phyloP scores from a whole-genome alignment of 345 rosid genomes.

The Lumnitzera racemosa region DNA sequence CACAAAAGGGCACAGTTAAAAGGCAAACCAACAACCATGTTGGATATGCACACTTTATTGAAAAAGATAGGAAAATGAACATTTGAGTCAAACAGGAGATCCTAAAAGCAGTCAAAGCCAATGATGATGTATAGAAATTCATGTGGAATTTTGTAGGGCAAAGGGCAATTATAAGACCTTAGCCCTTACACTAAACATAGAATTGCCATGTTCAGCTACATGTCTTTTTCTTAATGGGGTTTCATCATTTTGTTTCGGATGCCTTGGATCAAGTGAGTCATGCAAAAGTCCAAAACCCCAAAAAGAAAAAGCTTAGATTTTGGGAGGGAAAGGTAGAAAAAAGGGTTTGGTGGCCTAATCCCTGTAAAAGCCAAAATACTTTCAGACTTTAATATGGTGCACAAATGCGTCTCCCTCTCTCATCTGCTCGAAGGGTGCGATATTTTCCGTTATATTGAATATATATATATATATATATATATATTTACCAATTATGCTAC shows the following conservation, averaged over 20 bases:
- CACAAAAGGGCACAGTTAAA: constrained; percentile 16
- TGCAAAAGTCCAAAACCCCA: constrained; percentile 30
- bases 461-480: neutral
- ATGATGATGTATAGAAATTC: constrained; percentile 65
- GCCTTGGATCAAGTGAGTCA: constrained; percentile 40
- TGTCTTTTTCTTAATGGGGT: constrained; percentile 14
- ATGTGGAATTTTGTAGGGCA: constrained; percentile 54
- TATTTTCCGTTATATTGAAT: constrained; percentile 6
- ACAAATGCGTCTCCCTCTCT: too few relatives aligned
- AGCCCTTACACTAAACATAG: constrained; percentile 4
- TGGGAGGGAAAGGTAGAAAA: neutral
- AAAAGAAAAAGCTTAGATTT: constrained; percentile 6
- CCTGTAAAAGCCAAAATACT: constrained; percentile 27
- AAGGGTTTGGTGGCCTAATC: constrained; percentile 35
- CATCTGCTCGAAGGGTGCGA: neutral
- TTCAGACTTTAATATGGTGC: constrained; percentile 8
- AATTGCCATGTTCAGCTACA: neutral
- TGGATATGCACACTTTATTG: constrained; percentile 17
- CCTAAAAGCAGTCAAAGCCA: constrained; percentile 82
- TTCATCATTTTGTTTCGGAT: constrained; percentile 22
- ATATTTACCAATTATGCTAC: too few relatives aligned
- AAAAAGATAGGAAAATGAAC: constrained; percentile 10
- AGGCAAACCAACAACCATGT: constrained; percentile 3
- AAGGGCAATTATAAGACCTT: constrained; percentile 35
- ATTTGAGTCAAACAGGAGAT: constrained; percentile 35